Conservation (phyloP, 176 grass and related monocot species). For the Eleusine coracana region DNA sequence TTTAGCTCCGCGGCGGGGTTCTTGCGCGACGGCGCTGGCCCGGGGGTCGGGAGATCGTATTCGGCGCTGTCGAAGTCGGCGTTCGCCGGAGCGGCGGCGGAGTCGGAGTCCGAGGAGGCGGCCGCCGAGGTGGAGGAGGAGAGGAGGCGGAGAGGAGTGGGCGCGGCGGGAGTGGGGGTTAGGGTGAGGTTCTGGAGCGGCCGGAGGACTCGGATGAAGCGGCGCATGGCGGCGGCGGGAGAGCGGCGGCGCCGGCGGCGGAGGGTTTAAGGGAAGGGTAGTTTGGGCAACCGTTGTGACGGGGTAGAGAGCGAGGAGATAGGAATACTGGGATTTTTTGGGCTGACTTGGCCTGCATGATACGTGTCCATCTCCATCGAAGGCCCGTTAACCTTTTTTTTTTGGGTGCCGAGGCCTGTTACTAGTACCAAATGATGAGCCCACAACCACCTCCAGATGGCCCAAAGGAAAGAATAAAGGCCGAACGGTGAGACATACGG, state of each 20-base stretch:
- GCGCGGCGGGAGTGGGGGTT: not conserved
- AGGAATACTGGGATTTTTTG: not conserved
- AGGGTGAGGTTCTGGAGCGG: conserved; percentile 22
- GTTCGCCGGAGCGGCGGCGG: not conserved
- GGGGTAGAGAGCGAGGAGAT: not conserved
- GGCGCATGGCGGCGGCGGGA: conserved; percentile 44
- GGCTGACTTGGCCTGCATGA: not conserved
- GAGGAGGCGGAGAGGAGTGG: conserved; percentile 36
- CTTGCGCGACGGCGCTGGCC: conserved; percentile 7
- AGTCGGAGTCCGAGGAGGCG: conserved; percentile 44
- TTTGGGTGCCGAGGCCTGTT: too few relatives aligned
- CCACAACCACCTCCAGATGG: too few relatives aligned
- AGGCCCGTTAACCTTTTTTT: too few relatives aligned
- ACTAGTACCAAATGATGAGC: too few relatives aligned
- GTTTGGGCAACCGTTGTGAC: not conserved
- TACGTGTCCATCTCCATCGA: too few relatives aligned
- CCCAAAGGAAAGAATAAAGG: too few relatives aligned
- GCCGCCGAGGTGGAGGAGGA: conserved; percentile 30
- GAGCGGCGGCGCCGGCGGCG: conserved; percentile 8
- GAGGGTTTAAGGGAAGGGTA: conserved; percentile 48
- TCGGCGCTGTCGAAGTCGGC: conserved; percentile 53
- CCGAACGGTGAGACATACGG: too few relatives aligned
- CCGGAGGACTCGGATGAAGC: conserved; percentile 29
- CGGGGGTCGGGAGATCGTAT: conserved; percentile 40
- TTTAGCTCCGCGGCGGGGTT: conserved; percentile 36